These are phyloP conservation scores for Citrullus colocynthis DNA, from an alignment of 306 rosid species.

Conservation along the genomic window DNA sequence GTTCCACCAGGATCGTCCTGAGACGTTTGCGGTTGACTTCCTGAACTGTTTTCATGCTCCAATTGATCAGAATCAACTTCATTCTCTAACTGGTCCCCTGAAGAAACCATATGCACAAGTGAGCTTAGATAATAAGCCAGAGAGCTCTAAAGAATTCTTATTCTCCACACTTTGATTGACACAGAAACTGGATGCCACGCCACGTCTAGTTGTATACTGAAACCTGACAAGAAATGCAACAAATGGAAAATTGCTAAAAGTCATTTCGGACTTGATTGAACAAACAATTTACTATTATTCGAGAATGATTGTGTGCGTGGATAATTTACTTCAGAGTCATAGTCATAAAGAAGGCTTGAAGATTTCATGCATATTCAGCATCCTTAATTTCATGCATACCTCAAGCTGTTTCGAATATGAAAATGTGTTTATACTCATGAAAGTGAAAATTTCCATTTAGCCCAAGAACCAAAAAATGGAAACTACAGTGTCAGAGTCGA, in stretches of 20 bases:
- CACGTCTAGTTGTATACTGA: slow-evolving; percentile 12
- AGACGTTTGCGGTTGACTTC: slow-evolving; percentile 20
- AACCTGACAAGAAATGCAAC: slow-evolving; percentile 15
- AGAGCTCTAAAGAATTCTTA: background rate
- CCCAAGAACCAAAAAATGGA: background rate
- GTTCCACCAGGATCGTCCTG: slow-evolving; percentile 20
- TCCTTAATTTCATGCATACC: background rate
- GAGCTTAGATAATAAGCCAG: slow-evolving; percentile 22
- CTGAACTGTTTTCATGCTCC: slow-evolving; percentile 28
- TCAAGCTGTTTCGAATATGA: background rate
- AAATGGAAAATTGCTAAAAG: background rate
- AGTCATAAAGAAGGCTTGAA: background rate
- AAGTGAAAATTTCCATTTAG: background rate
- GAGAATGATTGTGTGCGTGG: background rate
- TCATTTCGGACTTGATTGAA: background rate
- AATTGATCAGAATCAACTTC: slow-evolving; percentile 34
- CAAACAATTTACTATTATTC: background rate
- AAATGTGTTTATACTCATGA: background rate
- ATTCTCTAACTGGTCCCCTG: slow-evolving; percentile 31
- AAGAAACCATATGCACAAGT: slow-evolving; percentile 52
- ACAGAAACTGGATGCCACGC: slow-evolving; percentile 6
- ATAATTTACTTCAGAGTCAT: background rate
- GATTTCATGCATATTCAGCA: background rate
- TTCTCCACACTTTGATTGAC: slow-evolving; percentile 3
- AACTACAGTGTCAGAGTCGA: background rate